Evolutionary conservation across 2,329 filamentous ascomycete genomes (phyloP), one percentile per base, ranked within the genome.

Genomic region (Aspergillus sclerotialis): DNA sequence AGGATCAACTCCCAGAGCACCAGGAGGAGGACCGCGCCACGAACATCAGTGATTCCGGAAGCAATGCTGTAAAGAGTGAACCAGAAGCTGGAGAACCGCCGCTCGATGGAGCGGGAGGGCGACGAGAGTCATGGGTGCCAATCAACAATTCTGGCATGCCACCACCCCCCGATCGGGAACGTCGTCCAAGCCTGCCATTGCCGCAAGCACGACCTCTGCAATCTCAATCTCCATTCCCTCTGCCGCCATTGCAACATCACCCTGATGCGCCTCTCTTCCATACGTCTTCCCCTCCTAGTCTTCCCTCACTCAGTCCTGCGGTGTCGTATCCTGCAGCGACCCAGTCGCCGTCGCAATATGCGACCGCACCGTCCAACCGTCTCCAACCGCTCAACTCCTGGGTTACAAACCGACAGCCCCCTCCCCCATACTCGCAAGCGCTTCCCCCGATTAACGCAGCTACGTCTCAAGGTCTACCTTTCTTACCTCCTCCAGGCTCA

Each of bases 71-170:
- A n/a, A 58, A 60, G 35, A 65, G 61, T 28, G 60, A 64, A 13
- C 40, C 58, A 1, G 60, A 62, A 10, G 38, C 38, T 5, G 32
- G 43, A 7, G 61, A 63, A 5, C 43, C 45, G 21, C 38, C 46
- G 15, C 37, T 50, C 9, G 58, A 60, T 13, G 53, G 59, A 7
- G 51, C 48, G 9, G 44, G 50, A 18, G 51, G 47, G 12, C 56
- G 60, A 28, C 60, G 61, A n/a, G 61, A 65, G 31, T 61, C 61
- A 3, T 65, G 62, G 61, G 55, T 64, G 1, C 53, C 61, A 0
- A 45, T 66, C 37, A 65, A 65, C 44, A 61, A 52, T 33, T 53
- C 58, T 4, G 53, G 54, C 3, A 38, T 60, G 26, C 52, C 56
- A 7, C 43, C 53, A 4, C 48, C 56, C 8, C 43, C 46, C 8